phyloP scores from a whole-genome alignment of 2,329 filamentous ascomycete species.

The Claviceps citrina region DNA sequence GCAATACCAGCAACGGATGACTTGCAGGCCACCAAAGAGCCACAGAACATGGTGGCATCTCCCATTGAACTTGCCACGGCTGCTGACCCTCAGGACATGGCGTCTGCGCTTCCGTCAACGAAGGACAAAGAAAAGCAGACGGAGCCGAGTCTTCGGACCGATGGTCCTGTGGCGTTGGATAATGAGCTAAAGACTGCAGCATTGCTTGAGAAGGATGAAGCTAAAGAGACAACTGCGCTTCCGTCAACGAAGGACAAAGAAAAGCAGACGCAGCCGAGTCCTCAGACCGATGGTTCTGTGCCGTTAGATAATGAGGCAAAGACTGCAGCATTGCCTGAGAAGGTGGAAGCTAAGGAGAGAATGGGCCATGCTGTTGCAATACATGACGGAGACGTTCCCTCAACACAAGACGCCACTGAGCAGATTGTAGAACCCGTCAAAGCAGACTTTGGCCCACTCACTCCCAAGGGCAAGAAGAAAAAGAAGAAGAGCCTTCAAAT shows the following conservation, averaged over 20 bases:
- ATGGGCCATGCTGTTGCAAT: background rate
- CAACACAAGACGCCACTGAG: background rate
- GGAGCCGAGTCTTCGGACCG: conserved; percentile 11
- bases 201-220: background rate
- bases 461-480: conserved; percentile 11
- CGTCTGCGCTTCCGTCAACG: background rate
- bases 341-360: conserved; percentile 1
- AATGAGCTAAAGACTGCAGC: background rate
- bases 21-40: background rate
- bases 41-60: too few relatives aligned
- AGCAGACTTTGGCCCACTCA: background rate
- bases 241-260: conserved; percentile 4
- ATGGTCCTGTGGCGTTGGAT: conserved; percentile 2
- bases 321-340: background rate
- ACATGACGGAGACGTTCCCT: background rate
- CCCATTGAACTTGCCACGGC: background rate
- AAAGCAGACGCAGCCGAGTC: conserved; percentile 11
- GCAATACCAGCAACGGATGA: background rate
- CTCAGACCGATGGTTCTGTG: conserved; percentile 5
- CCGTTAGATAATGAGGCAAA: background rate
- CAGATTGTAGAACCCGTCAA: background rate
- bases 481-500: conserved; percentile 8
- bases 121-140: conserved; percentile 6
- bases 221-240: conserved; percentile 1
- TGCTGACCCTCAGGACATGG: conserved; percentile 4